A percentile compares a stretch with the other conserved stretches of the same genome.
Conservation (phyloP, 192 early-diverging fungal genomes). For the Linnemannia zychae region DNA sequence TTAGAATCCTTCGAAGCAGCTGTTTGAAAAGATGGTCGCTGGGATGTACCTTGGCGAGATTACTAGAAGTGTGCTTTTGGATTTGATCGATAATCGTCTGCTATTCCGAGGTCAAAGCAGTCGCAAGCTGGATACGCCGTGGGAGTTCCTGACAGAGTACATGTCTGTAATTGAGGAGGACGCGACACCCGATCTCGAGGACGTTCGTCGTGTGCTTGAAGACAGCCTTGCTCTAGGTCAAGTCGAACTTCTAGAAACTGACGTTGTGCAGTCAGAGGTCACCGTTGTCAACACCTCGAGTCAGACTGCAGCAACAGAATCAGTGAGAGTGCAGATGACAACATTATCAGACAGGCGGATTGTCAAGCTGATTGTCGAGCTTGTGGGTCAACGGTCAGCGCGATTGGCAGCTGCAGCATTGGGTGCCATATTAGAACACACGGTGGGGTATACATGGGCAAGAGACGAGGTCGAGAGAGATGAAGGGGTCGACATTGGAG, state of each 20-base stretch:
- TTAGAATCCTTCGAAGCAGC: conserved; percentile 80
- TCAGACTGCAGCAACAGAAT: background rate
- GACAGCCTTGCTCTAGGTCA: background rate
- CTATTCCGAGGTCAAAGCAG: conserved; percentile 77
- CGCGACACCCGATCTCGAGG: conserved; percentile 66
- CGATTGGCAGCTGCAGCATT: conserved; percentile 73
- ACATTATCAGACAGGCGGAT: conserved; percentile 80
- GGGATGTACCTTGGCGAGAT: conserved; percentile 96
- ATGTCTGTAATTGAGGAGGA: conserved; percentile 83
- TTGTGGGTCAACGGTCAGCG: conserved; percentile 84
- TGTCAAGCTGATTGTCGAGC: conserved; percentile 80
- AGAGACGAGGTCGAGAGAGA: background rate
- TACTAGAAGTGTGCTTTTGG: conserved; percentile 78
- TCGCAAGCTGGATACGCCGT: conserved; percentile 70
- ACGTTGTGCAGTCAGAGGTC: background rate
- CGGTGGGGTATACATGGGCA: conserved; percentile 4
- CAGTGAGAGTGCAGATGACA: conserved; percentile 31
- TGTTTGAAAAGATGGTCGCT: conserved; percentile 95
- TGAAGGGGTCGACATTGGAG: conserved; percentile 44
- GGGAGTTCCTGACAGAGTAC: conserved; percentile 79
- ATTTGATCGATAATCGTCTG: conserved; percentile 83
- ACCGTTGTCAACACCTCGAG: background rate
- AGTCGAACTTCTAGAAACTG: background rate
- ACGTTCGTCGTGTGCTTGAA: conserved; percentile 11
- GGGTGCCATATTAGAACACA: conserved; percentile 36